phyloP scores from a whole-genome alignment of 805 yeast genomes.

The Wickerhamiella azymoides region DNA sequence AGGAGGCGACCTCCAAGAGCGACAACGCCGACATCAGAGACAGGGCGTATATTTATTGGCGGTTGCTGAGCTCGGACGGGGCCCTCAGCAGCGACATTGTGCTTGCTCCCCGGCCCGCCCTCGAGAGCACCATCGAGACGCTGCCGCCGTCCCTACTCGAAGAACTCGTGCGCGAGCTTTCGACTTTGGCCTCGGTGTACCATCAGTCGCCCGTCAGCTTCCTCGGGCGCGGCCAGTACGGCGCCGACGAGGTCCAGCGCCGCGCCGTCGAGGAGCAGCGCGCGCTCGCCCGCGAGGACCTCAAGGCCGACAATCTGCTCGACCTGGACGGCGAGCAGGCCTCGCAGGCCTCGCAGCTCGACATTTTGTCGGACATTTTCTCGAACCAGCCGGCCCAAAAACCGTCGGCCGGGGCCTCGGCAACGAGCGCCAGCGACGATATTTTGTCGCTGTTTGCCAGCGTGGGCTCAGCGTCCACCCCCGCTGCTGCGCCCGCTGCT shows the following conservation, averaged over 20 bases:
- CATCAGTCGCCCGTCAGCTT: constrained; percentile 67
- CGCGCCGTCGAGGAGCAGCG: constrained; percentile 64
- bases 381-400: constrained; percentile 13
- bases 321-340: constrained; percentile 51
- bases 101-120: constrained; percentile 50
- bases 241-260: constrained; percentile 29
- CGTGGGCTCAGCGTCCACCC: constrained; percentile 9
- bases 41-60: constrained; percentile 79
- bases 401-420: constrained; percentile 14
- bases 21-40: constrained; percentile 82
- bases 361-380: constrained; percentile 19
- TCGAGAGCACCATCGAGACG: constrained; percentile 55
- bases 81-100: constrained; percentile 55
- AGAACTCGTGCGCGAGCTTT: constrained; percentile 57
- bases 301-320: constrained; percentile 40
- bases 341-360: constrained; percentile 12
- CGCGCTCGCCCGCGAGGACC: constrained; percentile 60
- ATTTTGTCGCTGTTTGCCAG: constrained; percentile 34
- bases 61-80: constrained; percentile 66
- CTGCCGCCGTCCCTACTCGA: constrained; percentile 58
- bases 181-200: constrained; percentile 78
- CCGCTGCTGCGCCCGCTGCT: constrained; percentile 6
- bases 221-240: constrained; percentile 32
- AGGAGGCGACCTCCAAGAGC: constrained; percentile 57
- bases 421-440: constrained; percentile 28